Base-by-base conservation (phyloP, 108 stramenopile genomes). In the Mayamaea pseudoterrestris region DNA sequence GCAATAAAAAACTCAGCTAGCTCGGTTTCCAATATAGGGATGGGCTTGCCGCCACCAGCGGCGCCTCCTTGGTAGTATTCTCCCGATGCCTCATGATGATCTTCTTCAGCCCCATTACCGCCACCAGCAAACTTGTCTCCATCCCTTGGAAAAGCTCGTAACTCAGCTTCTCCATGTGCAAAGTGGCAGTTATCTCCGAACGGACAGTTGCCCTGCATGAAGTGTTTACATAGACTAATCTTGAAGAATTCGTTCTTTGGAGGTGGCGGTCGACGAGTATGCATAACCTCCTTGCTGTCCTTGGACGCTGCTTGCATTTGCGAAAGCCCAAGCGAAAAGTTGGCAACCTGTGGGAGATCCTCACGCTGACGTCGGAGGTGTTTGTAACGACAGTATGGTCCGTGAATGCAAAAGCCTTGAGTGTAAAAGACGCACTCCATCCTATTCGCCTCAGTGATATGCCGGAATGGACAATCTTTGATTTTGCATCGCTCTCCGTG, bases 381-480 rank as follows among this genome's bases (percentile, higher is more conserved):
- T 63, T 84, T 83, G 62, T 92, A 94, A 17, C 90, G 70, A 73
- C 93, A 94, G 55, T 76, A 80, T 3, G 85, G 86, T 8, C 93
- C 93, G 43, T 92, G 93, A 32, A 90, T 88, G 50, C 93, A 94
- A 69, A 94, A 94, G 26, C 93, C 93, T 60, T 92, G 90, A 46
- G 66, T 65, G 67, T 89, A 94, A 76, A 90, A 92, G 9, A 90
- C 90, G 50, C 93, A 94, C 58, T 92, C 88, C 47, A 92, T 58
- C 23, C 84, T 64, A 65, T 92, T 91, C 17, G 76, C 85, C 54
- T 94, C 93, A 41, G 66, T 71, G 35, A 86, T 89, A 56, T 93
- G 91, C 13, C 82, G 78, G 71, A 89, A 93, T 17, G 91, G 91
- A 65, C 91, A 93, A 53, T 93, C 86, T 25, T 80, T 79, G 24